Percentiles rank a stretch among this genome's conserved stretches.
Conservation (phyloP, 345 rosid species). For the Brassica juncea region DNA sequence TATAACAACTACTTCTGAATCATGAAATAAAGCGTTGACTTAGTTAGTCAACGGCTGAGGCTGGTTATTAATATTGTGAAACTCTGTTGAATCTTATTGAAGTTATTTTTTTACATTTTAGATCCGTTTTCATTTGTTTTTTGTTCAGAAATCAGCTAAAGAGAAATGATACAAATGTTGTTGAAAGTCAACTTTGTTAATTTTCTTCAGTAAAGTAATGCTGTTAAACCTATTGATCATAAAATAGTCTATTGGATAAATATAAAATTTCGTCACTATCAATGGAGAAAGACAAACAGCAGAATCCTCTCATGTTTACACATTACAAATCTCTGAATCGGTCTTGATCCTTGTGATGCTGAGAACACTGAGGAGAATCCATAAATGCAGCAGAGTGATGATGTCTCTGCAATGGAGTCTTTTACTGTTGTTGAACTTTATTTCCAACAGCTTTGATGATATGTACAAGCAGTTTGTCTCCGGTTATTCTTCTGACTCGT, state of each 20-base stretch:
- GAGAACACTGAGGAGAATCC: neutral
- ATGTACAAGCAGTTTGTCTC: constrained; percentile 68
- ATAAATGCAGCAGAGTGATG: neutral
- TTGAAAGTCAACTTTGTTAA: neutral
- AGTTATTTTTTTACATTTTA: neutral
- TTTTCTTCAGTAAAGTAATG: neutral
- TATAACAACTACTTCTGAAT: constrained; percentile 10
- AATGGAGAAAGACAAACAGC: neutral
- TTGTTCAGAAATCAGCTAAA: neutral
- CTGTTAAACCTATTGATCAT: neutral
- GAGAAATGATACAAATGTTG: neutral
- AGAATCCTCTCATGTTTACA: neutral
- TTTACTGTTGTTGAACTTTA: constrained; percentile 45
- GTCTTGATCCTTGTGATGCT: constrained; percentile 5
- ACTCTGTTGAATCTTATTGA: neutral
- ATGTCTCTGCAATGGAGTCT: constrained; percentile 20
- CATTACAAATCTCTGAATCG: neutral
- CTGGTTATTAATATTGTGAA: neutral
- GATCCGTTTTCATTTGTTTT: neutral
- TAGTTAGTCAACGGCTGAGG: neutral
- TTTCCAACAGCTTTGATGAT: constrained; percentile 60
- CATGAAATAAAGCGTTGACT: constrained; percentile 12
- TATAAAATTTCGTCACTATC: constrained; percentile 28
- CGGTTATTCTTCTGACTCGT: constrained; percentile 59
- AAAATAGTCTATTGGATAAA: neutral